Evolutionary conservation across 2,329 filamentous ascomycete species (phyloP), one percentile per base, ranked within the genome.

Genomic region (Hypoxylon sp.): DNA sequence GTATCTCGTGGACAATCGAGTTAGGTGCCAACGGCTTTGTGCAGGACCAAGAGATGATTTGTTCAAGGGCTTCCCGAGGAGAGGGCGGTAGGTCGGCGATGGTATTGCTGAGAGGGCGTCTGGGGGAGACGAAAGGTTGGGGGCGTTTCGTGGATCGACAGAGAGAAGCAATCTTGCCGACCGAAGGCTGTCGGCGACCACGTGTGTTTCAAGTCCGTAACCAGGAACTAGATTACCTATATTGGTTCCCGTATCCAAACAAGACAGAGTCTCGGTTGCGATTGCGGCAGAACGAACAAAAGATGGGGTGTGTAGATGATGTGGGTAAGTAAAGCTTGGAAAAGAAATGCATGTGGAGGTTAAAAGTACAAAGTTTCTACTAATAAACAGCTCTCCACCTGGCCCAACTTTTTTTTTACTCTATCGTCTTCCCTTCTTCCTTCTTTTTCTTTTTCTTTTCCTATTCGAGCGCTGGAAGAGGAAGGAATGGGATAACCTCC

Each of bases 1-100:
- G 78, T 75, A 77, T 75, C 78, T 78, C 75, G 77, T 76, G 73
- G 78, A 78, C 74, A 79, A 77, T 78, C 76, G 77, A 77, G 77
- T 75, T 75, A 70, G 70, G 73, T 74, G 73, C 73, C 72, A 71
- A 75, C 79, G 79, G 79, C 76, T 79, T 73, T 76, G 74, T 80
- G 79, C 79, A 81, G 79, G 71, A 73, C 73, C 72, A 71, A 71
- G 71, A 70, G 67, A 68, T 68, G 67, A 71, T 72, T 72, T 74
- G 71, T 59, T 69, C 72, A 68, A 68, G 64, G 64, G 67, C 56
- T 57, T 69, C 57, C 67, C 67, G 67, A 69, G 48, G 26, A 60
- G 61, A 69, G 61, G 36, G 64, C 60, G 61, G 67, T 64, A 65
- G 61, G 67, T 69, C 67, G 67, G 64, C 67, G 67, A 69, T 42